These are phyloP conservation scores for Aristolochia contorta DNA, from an alignment of 164 flowering plant species.

Conservation along the genomic window DNA sequence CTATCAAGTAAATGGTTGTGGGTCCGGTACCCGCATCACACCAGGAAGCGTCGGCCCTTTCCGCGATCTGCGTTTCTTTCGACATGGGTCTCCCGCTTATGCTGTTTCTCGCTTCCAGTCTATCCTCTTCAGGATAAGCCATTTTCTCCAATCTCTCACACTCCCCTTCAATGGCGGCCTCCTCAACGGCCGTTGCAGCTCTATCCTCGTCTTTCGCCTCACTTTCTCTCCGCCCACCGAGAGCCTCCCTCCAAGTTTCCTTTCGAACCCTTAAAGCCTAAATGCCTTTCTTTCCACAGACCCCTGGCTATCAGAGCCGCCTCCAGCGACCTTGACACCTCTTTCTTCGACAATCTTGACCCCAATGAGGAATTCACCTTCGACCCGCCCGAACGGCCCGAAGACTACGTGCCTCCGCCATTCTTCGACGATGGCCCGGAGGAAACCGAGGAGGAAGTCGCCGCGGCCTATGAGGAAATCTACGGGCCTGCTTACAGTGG, in stretches of 20 bases:
- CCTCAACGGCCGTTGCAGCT: slow-evolving; percentile 18
- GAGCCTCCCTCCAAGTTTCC: neutral
- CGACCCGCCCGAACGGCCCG: slow-evolving; percentile 49
- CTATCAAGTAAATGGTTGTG: too few species aligned
- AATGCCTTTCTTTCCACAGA: slow-evolving; percentile 5
- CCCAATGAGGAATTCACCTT: slow-evolving; percentile 35
- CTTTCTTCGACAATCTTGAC: slow-evolving; percentile 39
- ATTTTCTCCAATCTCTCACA: too few species aligned
- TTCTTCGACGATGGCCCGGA: slow-evolving; percentile 57
- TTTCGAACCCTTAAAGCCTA: slow-evolving; percentile 2
- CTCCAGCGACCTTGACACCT: slow-evolving; percentile 39
- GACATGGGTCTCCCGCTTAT: too few species aligned
- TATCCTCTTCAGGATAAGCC: too few species aligned
- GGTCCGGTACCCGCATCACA: too few species aligned
- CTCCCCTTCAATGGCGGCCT: neutral
- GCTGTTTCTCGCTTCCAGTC: too few species aligned
- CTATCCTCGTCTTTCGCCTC: slow-evolving; percentile 26
- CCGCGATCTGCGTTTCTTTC: too few species aligned
- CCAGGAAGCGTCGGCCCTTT: too few species aligned
- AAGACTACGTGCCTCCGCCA: slow-evolving; percentile 53
- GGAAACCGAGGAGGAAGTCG: slow-evolving; percentile 73
- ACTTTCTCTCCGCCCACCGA: neutral
- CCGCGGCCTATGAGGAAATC: slow-evolving; percentile 71
- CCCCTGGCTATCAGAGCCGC: slow-evolving; percentile 13
- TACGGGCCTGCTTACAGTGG: slow-evolving; percentile 92